These are phyloP conservation scores for Exidia glandulosa DNA, from an alignment of 768 basidiomycete species.

Conservation along the genomic window DNA sequence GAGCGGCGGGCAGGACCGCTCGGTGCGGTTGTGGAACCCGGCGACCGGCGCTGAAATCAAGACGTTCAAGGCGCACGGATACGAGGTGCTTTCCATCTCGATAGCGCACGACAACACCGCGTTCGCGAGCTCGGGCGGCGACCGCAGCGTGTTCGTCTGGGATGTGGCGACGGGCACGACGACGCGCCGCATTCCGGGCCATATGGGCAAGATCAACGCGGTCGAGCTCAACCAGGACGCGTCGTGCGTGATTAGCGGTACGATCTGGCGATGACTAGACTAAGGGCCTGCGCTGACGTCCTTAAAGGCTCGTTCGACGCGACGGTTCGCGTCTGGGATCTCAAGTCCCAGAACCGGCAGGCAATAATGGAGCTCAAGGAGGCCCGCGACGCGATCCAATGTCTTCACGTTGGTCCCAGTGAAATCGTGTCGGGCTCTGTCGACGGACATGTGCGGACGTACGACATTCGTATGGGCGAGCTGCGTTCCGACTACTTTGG, in stretches of 20 bases:
- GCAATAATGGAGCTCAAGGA: constrained; percentile 89
- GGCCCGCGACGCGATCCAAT: constrained; percentile 77
- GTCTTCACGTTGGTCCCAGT: constrained; percentile 54
- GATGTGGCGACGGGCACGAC: constrained; percentile 86
- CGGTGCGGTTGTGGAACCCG: constrained; percentile 87
- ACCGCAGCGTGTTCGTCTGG: constrained; percentile 89
- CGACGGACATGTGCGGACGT: constrained; percentile 85
- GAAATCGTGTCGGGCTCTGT: constrained; percentile 75
- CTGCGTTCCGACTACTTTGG: constrained; percentile 84
- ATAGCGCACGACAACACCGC: constrained; percentile 90
- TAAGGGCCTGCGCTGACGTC: neutral
- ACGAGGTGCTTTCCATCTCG: constrained; percentile 84
- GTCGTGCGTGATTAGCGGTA: constrained; percentile 80
- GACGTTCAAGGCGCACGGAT: constrained; percentile 81
- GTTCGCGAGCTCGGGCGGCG: constrained; percentile 90
- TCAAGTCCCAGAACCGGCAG: constrained; percentile 70
- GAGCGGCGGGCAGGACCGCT: constrained; percentile 88
- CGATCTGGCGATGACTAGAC: constrained; percentile 9
- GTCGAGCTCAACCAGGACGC: constrained; percentile 89
- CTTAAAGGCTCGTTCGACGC: constrained; percentile 79
- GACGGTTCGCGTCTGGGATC: constrained; percentile 84
- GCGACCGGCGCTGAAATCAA: constrained; percentile 82
- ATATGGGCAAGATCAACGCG: constrained; percentile 80
- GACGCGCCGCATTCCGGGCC: constrained; percentile 72
- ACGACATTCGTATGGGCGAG: constrained; percentile 91